These are phyloP conservation scores for Andrographis paniculata DNA, from an alignment of 305 asterid species.

Conservation along the genomic window DNA sequence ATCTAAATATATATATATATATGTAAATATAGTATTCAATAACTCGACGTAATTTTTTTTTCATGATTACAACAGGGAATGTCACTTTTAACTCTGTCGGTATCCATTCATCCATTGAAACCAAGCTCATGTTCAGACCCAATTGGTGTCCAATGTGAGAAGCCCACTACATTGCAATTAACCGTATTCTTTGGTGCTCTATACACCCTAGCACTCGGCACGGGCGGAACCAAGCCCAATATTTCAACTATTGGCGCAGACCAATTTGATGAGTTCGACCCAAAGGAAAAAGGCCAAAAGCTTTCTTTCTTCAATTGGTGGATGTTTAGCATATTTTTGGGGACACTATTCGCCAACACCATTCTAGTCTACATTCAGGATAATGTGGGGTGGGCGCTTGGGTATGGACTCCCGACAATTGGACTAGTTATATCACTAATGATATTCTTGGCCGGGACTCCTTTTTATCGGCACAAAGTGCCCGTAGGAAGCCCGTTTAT, in stretches of 20 bases:
- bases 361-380: constrained; percentile 79
- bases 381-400: constrained; percentile 84
- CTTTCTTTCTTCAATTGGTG: no score
- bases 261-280: no score
- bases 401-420: constrained; percentile 76
- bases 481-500: constrained; percentile 90
- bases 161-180: constrained; percentile 50
- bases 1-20: no score
- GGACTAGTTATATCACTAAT: constrained; percentile 57
- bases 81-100: constrained; percentile 57
- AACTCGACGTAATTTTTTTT: no score
- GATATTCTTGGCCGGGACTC: constrained; percentile 64
- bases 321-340: constrained; percentile 79
- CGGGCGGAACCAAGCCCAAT: constrained; percentile 91
- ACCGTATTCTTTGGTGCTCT: constrained; percentile 66
- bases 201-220: constrained; percentile 64
- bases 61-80: constrained; percentile 61
- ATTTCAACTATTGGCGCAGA: no score
- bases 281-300: no score
- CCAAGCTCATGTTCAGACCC: constrained; percentile 55
- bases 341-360: constrained; percentile 80
- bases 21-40: no score
- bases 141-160: constrained; percentile 32
- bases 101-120: constrained; percentile 52
- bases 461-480: constrained; percentile 61